A percentile compares a stretch with the other conserved stretches of the same genome.
Evolutionary conservation across 2,329 filamentous ascomycete genomes (phyloP).

Genomic region (Penicillium sp.): DNA sequence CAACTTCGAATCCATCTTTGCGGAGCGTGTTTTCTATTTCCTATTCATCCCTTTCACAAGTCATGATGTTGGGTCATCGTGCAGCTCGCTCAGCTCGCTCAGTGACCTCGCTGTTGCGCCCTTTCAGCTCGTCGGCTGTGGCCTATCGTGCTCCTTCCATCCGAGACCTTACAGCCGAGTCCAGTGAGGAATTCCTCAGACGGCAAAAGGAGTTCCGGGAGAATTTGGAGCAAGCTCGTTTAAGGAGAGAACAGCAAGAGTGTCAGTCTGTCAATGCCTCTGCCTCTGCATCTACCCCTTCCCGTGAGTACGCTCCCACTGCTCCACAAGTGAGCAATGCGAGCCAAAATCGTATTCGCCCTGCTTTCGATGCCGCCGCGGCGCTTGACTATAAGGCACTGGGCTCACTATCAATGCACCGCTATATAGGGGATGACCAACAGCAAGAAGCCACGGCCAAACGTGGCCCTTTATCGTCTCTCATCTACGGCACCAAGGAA

Average conservation of each 20-base stretch:
- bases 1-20: background rate
- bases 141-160: constrained; percentile 67
- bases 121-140: constrained; percentile 58
- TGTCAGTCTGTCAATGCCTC: constrained; percentile 65
- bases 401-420: constrained; percentile 59
- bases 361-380: constrained; percentile 43
- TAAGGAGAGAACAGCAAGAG: constrained; percentile 75
- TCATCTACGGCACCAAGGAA: constrained; percentile 97
- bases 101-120: constrained; percentile 52
- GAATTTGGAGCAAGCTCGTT: constrained; percentile 71
- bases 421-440: constrained; percentile 56
- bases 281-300: constrained; percentile 45
- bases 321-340: constrained; percentile 49
- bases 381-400: constrained; percentile 48
- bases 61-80: constrained; percentile 47
- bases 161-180: constrained; percentile 75
- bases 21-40: background rate
- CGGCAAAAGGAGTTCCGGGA: constrained; percentile 87
- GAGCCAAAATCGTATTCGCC: constrained; percentile 31
- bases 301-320: constrained; percentile 46
- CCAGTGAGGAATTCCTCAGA: constrained; percentile 72
- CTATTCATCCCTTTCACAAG: constrained; percentile 7
- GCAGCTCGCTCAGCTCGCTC: constrained; percentile 53
- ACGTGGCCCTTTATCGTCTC: constrained; percentile 73
- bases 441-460: constrained; percentile 61